Evolutionary conservation across 1,139 yeast genomes (phyloP).

Genomic region (Fermentozyma sake): DNA sequence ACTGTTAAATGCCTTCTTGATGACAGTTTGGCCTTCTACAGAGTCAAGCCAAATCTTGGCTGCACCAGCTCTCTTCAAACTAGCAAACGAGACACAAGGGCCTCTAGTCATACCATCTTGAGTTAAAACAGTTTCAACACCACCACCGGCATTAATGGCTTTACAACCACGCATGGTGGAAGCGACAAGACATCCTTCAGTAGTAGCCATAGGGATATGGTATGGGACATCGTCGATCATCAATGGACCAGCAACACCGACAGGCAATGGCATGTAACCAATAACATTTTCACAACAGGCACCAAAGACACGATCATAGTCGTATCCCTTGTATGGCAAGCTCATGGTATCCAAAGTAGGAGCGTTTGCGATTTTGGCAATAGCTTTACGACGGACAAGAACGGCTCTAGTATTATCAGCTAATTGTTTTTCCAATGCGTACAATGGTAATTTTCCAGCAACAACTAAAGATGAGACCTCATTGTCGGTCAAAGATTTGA

Average conservation of each 20-base stretch:
- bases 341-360: constrained; percentile 69
- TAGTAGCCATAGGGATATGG: constrained; percentile 98
- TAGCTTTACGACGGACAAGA: constrained; percentile 83
- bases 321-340: constrained; percentile 79
- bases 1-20: constrained; percentile 92
- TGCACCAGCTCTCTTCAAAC: constrained; percentile 83
- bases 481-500: constrained; percentile 60
- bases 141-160: constrained; percentile 97
- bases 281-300: constrained; percentile 99
- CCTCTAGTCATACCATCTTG: constrained; percentile 99
- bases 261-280: constrained; percentile 93
- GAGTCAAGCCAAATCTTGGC: constrained; percentile 95
- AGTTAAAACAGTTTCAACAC: constrained; percentile 85
- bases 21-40: constrained; percentile 78
- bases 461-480: constrained; percentile 72
- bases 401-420: constrained; percentile 90
- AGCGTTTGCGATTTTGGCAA: constrained; percentile 77
- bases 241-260: constrained; percentile 97
- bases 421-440: constrained; percentile 89
- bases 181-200: constrained; percentile 98
- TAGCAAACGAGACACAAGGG: constrained; percentile 89
- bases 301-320: constrained; percentile 93
- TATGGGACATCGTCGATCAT: constrained; percentile 81
- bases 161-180: constrained; percentile 99
- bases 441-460: constrained; percentile 79